phyloP scores from a whole-genome alignment of 2,329 filamentous ascomycete species.

The Zasmidium angulare region DNA sequence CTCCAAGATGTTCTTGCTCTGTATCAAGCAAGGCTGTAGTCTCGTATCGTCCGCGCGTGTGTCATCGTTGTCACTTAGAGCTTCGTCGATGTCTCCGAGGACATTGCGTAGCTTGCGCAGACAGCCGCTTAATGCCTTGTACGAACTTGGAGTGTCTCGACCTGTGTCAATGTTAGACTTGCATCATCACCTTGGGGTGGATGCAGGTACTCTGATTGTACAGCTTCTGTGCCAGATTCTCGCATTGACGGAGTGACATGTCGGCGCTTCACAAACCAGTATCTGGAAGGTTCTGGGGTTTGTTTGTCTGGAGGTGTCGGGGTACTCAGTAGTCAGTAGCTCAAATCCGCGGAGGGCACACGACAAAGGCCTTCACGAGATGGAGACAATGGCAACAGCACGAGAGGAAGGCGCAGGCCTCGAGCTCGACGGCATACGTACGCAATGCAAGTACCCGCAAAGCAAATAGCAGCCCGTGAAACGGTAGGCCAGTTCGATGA shows the following conservation, averaged over 20 bases:
- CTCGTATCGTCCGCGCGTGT: not conserved
- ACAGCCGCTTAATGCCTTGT: constrained; percentile 10
- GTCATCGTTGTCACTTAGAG: constrained; percentile 6
- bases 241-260: constrained; percentile 1
- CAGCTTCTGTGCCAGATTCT: constrained; percentile 14
- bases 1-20: constrained; percentile 14
- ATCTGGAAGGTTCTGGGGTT: no score
- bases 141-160: constrained; percentile 12
- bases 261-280: no score
- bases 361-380: no score
- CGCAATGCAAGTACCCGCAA: not conserved
- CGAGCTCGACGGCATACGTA: not conserved
- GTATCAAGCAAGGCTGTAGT: constrained; percentile 3
- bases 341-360: no score
- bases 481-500: not conserved
- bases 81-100: constrained; percentile 22
- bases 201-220: constrained; percentile 16
- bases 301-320: no score
- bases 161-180: constrained; percentile 2
- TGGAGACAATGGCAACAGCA: no score
- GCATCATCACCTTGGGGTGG: not conserved
- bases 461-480: constrained; percentile 4
- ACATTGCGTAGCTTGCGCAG: constrained; percentile 20
- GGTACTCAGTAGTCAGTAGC: no score
- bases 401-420: not conserved